Base-by-base conservation (phyloP, 768 basidiomycete species). In the Mycena crocata region DNA sequence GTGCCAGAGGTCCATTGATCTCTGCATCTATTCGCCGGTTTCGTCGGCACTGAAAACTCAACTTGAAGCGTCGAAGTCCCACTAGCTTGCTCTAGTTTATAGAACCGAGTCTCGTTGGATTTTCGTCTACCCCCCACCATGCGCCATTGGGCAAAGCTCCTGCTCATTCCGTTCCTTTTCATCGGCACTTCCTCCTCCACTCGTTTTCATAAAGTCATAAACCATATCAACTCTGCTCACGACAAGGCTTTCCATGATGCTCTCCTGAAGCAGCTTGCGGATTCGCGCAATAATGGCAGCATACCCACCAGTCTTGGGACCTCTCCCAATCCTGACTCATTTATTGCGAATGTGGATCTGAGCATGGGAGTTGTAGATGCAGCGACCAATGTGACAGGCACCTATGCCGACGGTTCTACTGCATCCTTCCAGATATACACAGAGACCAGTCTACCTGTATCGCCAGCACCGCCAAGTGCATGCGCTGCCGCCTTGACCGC, bases 161-260 rank as follows among this genome's bases (percentile, higher is more conserved):
- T 42, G 17, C 5, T 19, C 40, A 8, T 42, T 19, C 7, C 40
- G 40, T 5, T 8, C 40, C 40, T 42, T 8, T 42, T 21, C n/a
- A 8, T 9, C 5, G 17, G 5, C 9, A 19, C 40, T 42, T 14
- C 17, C 17, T 9, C 17, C 40, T 19, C 40, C 40, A 9, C 40
- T 42, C 9, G 17, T 21, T 42, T 42, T 19, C 7, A 8, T 5
- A 8, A 42, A 42, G n/a, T 9, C 7, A 8, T 42, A 8, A 19
- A 42, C 17, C 9, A 8, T 5, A 21, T 9, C 9, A 19, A 8
- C 17, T 8, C 40, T 31, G 46, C 56, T 31, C 48, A 32, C 31
- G 35, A 66, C 50, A 66, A 59, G 42, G 24, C 31, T 28, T 59
- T 66, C 57, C 64, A 66, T 48, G 64, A 59, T 14, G 50, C 64